These are phyloP conservation scores for Cryphonectria parasitica DNA, from an alignment of 2,329 filamentous ascomycete genomes.

Conservation along the genomic window DNA sequence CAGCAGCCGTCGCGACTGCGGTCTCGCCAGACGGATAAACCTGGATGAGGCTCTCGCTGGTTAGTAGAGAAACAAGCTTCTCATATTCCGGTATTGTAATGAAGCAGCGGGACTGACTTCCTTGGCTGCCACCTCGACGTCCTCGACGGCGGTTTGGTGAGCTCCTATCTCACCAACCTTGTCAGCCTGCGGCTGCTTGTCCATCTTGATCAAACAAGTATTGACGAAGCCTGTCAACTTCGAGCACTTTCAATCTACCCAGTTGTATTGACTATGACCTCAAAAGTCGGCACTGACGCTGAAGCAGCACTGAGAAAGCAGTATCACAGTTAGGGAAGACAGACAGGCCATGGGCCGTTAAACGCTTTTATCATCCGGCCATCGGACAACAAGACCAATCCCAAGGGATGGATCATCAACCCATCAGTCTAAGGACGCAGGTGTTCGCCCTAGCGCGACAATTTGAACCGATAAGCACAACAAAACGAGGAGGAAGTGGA, in stretches of 20 bases:
- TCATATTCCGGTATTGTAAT: not conserved
- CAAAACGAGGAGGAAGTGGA: not conserved
- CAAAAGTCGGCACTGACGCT: not conserved
- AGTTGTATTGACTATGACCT: not conserved
- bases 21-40: not conserved
- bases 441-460: not conserved
- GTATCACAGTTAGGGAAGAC: too few species aligned
- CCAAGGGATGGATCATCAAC: not conserved
- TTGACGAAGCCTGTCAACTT: not conserved
- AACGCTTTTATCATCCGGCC: not conserved
- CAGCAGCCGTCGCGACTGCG: slow-evolving; percentile 16
- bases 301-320: not conserved
- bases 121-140: slow-evolving; percentile 20
- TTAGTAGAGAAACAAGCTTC: not conserved
- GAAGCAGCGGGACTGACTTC: slow-evolving; percentile 6
- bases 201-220: not conserved
- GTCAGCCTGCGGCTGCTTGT: not conserved
- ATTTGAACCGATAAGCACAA: not conserved
- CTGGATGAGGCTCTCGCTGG: slow-evolving; percentile 1
- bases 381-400: not conserved
- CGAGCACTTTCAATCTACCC: not conserved
- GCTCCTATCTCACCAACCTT: not conserved
- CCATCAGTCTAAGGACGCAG: not conserved
- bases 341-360: not conserved
- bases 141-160: slow-evolving; percentile 11